phyloP scores from a whole-genome alignment of 345 rosid species.

The Populus ilicifolia region DNA sequence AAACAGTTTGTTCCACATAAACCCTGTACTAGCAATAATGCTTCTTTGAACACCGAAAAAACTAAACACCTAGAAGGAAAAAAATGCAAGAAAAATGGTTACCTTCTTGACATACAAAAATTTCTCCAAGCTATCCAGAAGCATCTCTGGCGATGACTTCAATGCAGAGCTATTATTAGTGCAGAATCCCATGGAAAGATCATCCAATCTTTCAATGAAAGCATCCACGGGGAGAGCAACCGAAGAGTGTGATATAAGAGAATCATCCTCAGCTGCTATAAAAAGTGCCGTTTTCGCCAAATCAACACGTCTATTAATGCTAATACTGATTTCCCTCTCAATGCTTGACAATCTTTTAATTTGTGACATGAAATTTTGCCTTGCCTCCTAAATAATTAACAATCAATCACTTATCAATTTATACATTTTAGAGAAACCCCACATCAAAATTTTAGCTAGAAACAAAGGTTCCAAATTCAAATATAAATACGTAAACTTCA shows the following conservation, averaged over 20 bases:
- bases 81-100: not conserved
- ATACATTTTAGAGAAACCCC: not conserved
- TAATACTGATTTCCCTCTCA: slow-evolving; percentile 57
- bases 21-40: not conserved
- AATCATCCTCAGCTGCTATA: slow-evolving; percentile 69
- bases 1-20: not conserved
- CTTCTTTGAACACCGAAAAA: too few species aligned
- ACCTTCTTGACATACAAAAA: slow-evolving; percentile 54
- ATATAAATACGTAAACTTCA: not conserved
- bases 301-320: slow-evolving; percentile 55
- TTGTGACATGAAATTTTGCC: slow-evolving; percentile 37
- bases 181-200: slow-evolving; percentile 62
- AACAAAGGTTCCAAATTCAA: not conserved
- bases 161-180: slow-evolving; percentile 32
- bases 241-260: slow-evolving; percentile 57
- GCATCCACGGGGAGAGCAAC: slow-evolving; percentile 63
- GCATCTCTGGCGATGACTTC: slow-evolving; percentile 35
- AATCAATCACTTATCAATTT: not conserved
- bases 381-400: slow-evolving; percentile 41
- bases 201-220: slow-evolving; percentile 47
- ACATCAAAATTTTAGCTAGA: too few species aligned
- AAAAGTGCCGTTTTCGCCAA: slow-evolving; percentile 49
- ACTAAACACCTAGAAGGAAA: not conserved
- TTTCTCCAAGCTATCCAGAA: slow-evolving; percentile 50
- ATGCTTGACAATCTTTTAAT: slow-evolving; percentile 37